These are phyloP conservation scores for Hanseniaspora lachancei DNA, from an alignment of 805 yeast genomes.

Conservation along the genomic window DNA sequence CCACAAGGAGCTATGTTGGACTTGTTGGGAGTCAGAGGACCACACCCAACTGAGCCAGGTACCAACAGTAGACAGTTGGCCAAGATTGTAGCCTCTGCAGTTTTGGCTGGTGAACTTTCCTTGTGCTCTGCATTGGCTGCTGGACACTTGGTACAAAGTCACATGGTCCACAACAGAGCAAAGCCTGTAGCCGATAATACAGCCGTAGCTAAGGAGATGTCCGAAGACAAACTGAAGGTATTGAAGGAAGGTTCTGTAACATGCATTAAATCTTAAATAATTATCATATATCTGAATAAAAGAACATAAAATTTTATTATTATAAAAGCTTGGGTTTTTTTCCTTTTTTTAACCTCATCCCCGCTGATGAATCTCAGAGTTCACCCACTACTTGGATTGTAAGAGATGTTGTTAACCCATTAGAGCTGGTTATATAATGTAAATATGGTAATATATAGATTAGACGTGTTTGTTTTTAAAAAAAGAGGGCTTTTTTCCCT, in stretches of 20 bases:
- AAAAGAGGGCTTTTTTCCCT: too few species aligned
- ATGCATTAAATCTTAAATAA: slow-evolving; percentile 49
- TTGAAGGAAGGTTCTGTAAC: slow-evolving; percentile 60
- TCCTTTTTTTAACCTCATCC: too few species aligned
- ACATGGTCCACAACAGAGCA: slow-evolving; percentile 87
- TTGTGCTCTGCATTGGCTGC: slow-evolving; percentile 94
- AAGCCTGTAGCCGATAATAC: slow-evolving; percentile 27
- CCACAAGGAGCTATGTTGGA: slow-evolving; percentile 97
- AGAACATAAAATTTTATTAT: too few species aligned
- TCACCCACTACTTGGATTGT: too few species aligned
- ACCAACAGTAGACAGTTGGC: slow-evolving; percentile 90
- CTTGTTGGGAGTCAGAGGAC: slow-evolving; percentile 86
- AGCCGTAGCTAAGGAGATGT: slow-evolving; percentile 21
- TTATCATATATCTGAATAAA: not conserved
- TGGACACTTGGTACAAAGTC: slow-evolving; percentile 94
- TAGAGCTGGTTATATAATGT: too few species aligned
- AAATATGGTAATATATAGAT: too few species aligned
- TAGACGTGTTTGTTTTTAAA: too few species aligned
- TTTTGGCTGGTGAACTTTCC: slow-evolving; percentile 90
- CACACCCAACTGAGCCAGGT: slow-evolving; percentile 88
- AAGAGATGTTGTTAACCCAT: too few species aligned
- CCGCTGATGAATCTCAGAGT: too few species aligned
- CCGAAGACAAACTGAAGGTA: slow-evolving; percentile 32
- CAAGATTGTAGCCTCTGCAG: slow-evolving; percentile 82
- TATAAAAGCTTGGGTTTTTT: too few species aligned